Base-by-base conservation (phyloP, 75 land plant species). In the Pinus taeda region DNA sequence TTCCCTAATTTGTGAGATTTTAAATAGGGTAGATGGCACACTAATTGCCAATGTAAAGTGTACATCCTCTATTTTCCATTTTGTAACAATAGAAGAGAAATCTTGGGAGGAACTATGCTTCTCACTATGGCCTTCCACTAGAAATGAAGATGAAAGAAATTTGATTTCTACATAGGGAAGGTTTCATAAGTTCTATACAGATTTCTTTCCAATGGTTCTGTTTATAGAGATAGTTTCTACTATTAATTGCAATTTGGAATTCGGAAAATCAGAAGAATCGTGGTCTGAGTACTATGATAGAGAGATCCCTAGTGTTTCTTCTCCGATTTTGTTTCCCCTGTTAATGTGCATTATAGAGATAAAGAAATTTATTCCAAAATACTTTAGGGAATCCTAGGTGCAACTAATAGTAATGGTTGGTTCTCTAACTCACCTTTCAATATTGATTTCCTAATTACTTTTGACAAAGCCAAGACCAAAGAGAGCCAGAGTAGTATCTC, bases 81-180 rank as follows among this genome's bases (percentile, higher is more conserved):
- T 87, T 33, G 77, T 88, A 4, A 84, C 90, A 9, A 84, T 36
- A 55, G 88, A 88, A 59, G 93, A 93, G 79, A 78, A 20, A 3
- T 29, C 91, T 24, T 93, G 96, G 93, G 92, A 93, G 73, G 83
- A 86, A 61, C 82, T 85, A 0, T 91, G 96, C 77, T 77, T 62
- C 59, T 78, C 83, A 59, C 76, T 80, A 29, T 93, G 96, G 96
- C 93, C 93, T 37, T 89, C 93, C 64, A 93, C 90, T 20, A 85
- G 75, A 58, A 81, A 86, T 20, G 79, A 84, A 18, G 84, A 87
- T 29, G 91, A 88, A 9, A 88, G 67, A 55, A 72, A 29, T 59
- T 74, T 93, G 24, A 85, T 93, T 3, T 77, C 79, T 9, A 84
- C 88, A 3, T 76, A 85, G 39, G 96, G 96, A 53, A 93, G 33